Conservation (phyloP, 2,329 filamentous ascomycete species). For the Penicillium sclerotigenum region DNA sequence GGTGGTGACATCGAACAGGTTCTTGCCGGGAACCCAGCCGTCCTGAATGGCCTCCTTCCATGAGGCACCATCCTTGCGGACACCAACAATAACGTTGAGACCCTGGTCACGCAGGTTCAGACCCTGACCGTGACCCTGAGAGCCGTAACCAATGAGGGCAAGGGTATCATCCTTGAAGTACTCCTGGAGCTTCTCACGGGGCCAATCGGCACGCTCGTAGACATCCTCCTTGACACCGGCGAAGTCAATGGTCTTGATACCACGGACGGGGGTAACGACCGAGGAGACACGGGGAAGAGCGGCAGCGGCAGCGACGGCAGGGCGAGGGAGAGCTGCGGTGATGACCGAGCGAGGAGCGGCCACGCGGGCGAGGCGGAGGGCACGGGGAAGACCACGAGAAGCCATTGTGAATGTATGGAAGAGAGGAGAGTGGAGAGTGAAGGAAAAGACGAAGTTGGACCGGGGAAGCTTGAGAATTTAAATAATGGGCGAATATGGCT, state of each 20-base stretch:
- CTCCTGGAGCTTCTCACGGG: constrained; percentile 96
- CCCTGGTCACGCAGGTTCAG: constrained; percentile 99
- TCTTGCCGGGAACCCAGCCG: constrained; percentile 97
- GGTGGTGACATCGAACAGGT: constrained; percentile 97
- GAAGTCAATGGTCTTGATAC: constrained; percentile 99
- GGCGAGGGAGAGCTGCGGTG: constrained; percentile 54
- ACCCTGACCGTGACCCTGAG: constrained; percentile 97
- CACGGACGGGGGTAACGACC: constrained; percentile 56
- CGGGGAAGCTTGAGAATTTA: constrained; percentile 20
- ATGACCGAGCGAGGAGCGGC: constrained; percentile 58
- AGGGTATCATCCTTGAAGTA: constrained; percentile 99
- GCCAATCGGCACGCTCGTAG: constrained; percentile 98
- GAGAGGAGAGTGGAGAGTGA: constrained; percentile 14
- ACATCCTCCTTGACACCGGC: constrained; percentile 92
- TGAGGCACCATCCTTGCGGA: constrained; percentile 95
- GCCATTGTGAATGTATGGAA: constrained; percentile 41
- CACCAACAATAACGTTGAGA: constrained; percentile 97
- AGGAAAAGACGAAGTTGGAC: constrained; percentile 14
- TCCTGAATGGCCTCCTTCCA: constrained; percentile 98
- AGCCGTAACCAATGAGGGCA: constrained; percentile 97
- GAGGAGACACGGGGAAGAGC: constrained; percentile 45
- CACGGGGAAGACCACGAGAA: constrained; percentile 52
- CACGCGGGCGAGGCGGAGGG: constrained; percentile 57
- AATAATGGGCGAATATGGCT: constrained; percentile 13
- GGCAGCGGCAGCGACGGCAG: constrained; percentile 46